Conservation (phyloP, 495 filamentous ascomycete genomes). For the Ascodesmis nigricans region DNA sequence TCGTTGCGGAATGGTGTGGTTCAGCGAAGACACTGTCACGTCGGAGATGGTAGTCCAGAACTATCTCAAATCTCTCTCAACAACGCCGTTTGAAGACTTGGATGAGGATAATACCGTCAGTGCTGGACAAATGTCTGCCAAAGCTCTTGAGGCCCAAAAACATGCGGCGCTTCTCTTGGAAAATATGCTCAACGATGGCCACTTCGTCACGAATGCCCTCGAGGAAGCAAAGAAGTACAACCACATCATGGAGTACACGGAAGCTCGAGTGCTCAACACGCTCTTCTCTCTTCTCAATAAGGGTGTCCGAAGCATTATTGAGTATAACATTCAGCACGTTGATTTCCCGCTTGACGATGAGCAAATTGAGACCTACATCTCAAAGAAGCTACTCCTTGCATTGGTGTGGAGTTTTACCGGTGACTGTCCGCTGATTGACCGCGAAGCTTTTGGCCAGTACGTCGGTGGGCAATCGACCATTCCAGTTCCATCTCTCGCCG, state of each 20-base stretch:
- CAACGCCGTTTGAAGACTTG: conserved; percentile 69
- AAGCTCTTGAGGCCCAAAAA: conserved; percentile 50
- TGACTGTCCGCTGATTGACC: conserved; percentile 74
- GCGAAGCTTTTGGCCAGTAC: conserved; percentile 69
- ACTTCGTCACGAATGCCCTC: conserved; percentile 57
- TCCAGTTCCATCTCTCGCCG: conserved; percentile 51
- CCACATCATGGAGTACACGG: conserved; percentile 96
- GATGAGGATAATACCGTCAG: conserved; percentile 69
- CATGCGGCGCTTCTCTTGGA: conserved; percentile 57
- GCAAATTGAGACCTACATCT: conserved; percentile 66
- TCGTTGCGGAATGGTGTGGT: conserved; percentile 99
- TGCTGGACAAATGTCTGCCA: conserved; percentile 55
- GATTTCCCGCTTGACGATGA: conserved; percentile 84
- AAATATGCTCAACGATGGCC: conserved; percentile 49
- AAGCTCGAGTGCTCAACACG: conserved; percentile 72
- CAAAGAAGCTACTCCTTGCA: conserved; percentile 80
- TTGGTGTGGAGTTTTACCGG: conserved; percentile 87
- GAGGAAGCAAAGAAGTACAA: conserved; percentile 51
- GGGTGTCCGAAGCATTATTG: conserved; percentile 68
- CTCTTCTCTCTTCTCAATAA: conserved; percentile 91
- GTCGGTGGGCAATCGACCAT: conserved; percentile 60
- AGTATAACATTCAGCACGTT: conserved; percentile 81
- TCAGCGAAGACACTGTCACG: conserved; percentile 90
- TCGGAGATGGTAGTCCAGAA: conserved; percentile 78
- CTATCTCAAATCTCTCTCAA: conserved; percentile 64